Percentiles rank a stretch among this genome's conserved stretches.
These are phyloP conservation scores for Aspergillus brasiliensis DNA, from an alignment of 2,329 filamentous ascomycete species.

Conservation along the genomic window DNA sequence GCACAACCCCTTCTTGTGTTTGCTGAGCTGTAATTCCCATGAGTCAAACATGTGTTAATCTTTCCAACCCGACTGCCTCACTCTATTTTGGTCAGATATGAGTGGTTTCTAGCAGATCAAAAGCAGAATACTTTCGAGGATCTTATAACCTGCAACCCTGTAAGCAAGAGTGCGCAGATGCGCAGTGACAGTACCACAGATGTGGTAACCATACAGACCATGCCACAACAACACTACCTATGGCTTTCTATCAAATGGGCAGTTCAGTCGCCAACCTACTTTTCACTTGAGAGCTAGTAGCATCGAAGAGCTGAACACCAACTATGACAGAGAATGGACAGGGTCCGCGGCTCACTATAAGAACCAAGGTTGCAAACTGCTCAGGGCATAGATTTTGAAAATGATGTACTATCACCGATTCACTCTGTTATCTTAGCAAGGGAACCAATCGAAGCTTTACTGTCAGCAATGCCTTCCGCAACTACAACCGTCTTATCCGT, in stretches of 20 bases:
- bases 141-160: background rate
- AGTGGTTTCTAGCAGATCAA: background rate
- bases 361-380: background rate
- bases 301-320: background rate
- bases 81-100: background rate
- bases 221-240: background rate
- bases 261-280: background rate
- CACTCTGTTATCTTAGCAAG: background rate
- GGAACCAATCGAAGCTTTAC: background rate
- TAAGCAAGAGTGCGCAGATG: background rate
- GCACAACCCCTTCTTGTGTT: background rate
- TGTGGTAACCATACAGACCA: background rate
- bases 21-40: background rate
- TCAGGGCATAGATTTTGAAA: background rate
- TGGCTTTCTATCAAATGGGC: background rate
- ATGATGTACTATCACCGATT: background rate
- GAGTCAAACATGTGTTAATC: background rate
- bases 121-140: background rate
- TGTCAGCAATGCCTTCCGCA: background rate
- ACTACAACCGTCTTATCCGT: background rate
- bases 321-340: background rate
- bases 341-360: background rate
- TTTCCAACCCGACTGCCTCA: background rate
- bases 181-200: background rate
- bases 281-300: background rate